These are phyloP conservation scores for Fonsecaea pugnacius DNA, from an alignment of 2,329 filamentous ascomycete species.

Conservation along the genomic window DNA sequence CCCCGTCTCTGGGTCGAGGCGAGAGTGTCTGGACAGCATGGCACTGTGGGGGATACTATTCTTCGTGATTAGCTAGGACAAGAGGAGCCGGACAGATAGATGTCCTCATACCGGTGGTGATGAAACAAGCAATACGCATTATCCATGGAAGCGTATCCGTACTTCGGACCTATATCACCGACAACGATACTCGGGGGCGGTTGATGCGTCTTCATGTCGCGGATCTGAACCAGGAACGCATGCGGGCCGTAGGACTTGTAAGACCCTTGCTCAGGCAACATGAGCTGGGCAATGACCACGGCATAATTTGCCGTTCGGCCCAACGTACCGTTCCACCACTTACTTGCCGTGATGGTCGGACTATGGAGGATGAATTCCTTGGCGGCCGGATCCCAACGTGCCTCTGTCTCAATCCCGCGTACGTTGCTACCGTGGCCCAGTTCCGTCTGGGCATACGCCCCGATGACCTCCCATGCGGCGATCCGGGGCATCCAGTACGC, in stretches of 20 bases:
- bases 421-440: constrained; percentile 59
- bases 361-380: constrained; percentile 57
- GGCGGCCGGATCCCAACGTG: constrained; percentile 50
- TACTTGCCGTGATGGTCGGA: constrained; percentile 56
- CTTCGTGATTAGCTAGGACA: not conserved
- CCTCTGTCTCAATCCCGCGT: constrained; percentile 53
- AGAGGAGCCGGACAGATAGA: not conserved
- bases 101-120: constrained; percentile 41
- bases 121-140: constrained; percentile 60
- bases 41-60: constrained; percentile 50
- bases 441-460: constrained; percentile 58
- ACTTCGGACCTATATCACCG: constrained; percentile 59
- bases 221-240: constrained; percentile 57
- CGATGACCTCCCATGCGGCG: constrained; percentile 55
- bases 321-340: constrained; percentile 60
- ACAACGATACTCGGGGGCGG: constrained; percentile 54
- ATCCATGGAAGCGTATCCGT: constrained; percentile 58
- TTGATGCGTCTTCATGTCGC: constrained; percentile 53
- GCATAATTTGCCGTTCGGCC: constrained; percentile 58
- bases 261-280: constrained; percentile 45
- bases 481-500: constrained; percentile 56
- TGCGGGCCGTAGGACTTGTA: constrained; percentile 55
- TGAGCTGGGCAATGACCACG: constrained; percentile 57
- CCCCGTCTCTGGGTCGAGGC: constrained; percentile 52
- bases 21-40: constrained; percentile 55